Conservation (phyloP, 164 flowering plant genomes). For the Magnolia kwangsiensis region DNA sequence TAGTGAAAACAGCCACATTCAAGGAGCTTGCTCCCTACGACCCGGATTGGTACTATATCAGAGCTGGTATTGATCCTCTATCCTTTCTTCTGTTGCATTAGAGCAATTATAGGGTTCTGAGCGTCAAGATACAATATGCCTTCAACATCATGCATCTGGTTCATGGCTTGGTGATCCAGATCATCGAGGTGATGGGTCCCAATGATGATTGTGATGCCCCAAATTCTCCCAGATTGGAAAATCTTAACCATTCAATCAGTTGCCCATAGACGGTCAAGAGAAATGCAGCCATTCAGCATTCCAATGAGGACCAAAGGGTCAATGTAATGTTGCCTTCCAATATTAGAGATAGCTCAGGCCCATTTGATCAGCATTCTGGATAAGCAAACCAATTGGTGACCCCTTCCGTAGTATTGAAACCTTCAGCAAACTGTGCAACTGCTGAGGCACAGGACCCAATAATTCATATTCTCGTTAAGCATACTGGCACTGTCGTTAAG, state of each 20-base stretch:
- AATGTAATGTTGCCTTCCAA: no score
- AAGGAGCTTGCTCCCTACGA: slow-evolving; percentile 96
- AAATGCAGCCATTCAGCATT: neutral
- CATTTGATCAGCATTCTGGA: neutral
- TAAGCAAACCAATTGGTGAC: neutral
- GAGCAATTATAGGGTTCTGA: neutral
- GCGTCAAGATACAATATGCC: neutral
- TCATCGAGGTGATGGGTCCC: neutral
- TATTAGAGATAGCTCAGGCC: no score
- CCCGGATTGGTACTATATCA: slow-evolving; percentile 82
- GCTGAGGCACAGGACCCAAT: neutral
- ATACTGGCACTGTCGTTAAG: no score
- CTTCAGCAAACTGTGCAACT: neutral
- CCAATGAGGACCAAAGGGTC: no score
- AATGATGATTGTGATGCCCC: neutral
- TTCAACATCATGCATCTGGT: neutral
- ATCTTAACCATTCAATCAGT: neutral
- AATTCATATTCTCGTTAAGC: neutral
- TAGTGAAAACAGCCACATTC: slow-evolving; percentile 74
- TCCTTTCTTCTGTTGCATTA: neutral
- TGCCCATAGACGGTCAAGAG: neutral
- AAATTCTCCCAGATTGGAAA: neutral
- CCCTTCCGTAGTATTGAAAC: no score
- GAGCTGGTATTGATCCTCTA: slow-evolving; percentile 53
- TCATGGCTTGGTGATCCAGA: neutral